Conservation (phyloP, 192 early-diverging fungal species). For the Coemansia sp. region DNA sequence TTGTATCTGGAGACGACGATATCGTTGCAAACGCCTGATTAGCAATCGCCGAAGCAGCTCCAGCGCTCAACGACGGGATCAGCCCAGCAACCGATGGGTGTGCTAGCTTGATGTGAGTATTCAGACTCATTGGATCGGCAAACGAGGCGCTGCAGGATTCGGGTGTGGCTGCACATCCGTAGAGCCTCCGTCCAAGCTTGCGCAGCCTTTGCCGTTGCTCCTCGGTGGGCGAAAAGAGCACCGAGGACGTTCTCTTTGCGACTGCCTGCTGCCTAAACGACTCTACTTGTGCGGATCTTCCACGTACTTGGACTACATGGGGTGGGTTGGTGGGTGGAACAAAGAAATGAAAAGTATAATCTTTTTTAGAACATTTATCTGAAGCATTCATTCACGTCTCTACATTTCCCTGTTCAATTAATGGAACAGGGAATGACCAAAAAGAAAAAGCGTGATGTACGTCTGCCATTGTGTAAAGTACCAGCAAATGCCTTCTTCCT, state of each 20-base stretch:
- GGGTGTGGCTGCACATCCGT: slow-evolving; percentile 50
- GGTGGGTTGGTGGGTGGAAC: too few relatives aligned
- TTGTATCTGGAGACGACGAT: slow-evolving; percentile 5
- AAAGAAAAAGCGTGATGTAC: too few relatives aligned
- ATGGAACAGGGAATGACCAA: too few relatives aligned
- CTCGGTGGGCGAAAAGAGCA: slow-evolving; percentile 51
- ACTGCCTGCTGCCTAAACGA: slow-evolving; percentile 12
- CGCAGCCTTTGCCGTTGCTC: slow-evolving; percentile 51
- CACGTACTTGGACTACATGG: not conserved
- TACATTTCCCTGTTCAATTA: too few relatives aligned
- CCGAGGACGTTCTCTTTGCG: slow-evolving; percentile 49
- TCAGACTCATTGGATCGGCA: slow-evolving; percentile 41
- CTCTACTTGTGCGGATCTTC: not conserved
- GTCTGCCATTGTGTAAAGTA: too few relatives aligned
- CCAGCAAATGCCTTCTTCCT: too few relatives aligned
- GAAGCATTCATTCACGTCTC: not conserved
- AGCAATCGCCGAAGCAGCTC: not conserved
- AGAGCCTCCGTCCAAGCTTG: slow-evolving; percentile 46
- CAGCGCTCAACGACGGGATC: slow-evolving; percentile 39
- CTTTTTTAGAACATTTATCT: not conserved
- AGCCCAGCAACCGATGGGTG: slow-evolving; percentile 34
- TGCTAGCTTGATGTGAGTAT: slow-evolving; percentile 48
- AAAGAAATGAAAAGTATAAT: not conserved
- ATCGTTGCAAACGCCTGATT: not conserved
- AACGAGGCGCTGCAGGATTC: slow-evolving; percentile 42